Conservation (phyloP, 1,284 basidiomycete genomes). For the Sanghuangporus baumii region DNA sequence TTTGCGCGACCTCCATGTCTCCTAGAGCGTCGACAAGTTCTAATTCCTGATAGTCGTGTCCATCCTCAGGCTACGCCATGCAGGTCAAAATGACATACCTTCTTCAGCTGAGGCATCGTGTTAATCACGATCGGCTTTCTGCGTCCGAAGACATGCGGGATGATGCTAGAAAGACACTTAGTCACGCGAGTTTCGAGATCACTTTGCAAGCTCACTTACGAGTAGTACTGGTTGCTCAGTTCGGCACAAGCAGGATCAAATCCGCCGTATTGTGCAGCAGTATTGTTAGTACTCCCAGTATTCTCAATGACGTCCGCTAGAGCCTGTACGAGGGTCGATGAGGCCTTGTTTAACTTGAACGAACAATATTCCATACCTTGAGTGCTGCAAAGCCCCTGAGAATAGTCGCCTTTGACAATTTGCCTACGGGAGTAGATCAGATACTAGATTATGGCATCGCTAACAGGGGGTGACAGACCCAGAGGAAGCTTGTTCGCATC, state of each 20-base stretch:
- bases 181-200: conserved; percentile 8
- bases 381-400: conserved; percentile 53
- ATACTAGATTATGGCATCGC: conserved; percentile 1
- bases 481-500: conserved; percentile 65
- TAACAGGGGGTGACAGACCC: conserved; percentile 28
- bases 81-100: conserved; percentile 24
- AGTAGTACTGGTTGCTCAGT: conserved; percentile 53
- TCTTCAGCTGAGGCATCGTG: conserved; percentile 36
- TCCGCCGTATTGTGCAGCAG: conserved; percentile 29
- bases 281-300: conserved; percentile 31
- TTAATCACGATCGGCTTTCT: conserved; percentile 43
- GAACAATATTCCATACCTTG: conserved; percentile 34
- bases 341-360: neutral
- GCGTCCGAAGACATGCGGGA: conserved; percentile 58
- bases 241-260: conserved; percentile 37
- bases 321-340: conserved; percentile 28
- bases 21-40: conserved; percentile 62
- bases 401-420: conserved; percentile 51
- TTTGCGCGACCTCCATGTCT: conserved; percentile 60
- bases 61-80: neutral
- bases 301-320: conserved; percentile 49
- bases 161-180: conserved; percentile 35
- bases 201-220: conserved; percentile 33
- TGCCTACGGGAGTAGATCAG: conserved; percentile 33
- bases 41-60: conserved; percentile 38